Evolutionary conservation across 768 basidiomycete species (phyloP).

Genomic region (Suillus occidentalis): DNA sequence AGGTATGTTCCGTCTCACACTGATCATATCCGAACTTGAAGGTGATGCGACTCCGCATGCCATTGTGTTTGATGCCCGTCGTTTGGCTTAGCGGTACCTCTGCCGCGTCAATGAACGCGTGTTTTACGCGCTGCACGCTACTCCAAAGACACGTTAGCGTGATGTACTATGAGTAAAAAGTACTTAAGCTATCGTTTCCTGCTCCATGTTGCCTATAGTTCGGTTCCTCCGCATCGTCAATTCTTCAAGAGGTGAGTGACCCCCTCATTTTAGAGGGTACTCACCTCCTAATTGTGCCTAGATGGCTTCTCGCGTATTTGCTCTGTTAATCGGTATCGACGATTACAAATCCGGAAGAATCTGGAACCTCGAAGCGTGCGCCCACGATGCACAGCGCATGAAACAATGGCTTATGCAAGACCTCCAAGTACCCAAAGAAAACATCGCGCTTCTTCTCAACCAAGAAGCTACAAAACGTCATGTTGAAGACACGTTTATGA

Average conservation of each 20-base stretch:
- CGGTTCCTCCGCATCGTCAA: slow-evolving; percentile 12
- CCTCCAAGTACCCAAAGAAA: slow-evolving; percentile 56
- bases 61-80: slow-evolving; percentile 5
- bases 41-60: background rate
- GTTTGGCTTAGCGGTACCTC: slow-evolving; percentile 7
- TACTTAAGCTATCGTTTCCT: slow-evolving; percentile 4
- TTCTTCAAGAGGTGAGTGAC: slow-evolving; percentile 14
- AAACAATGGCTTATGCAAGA: slow-evolving; percentile 56
- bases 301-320: slow-evolving; percentile 55
- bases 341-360: slow-evolving; percentile 62
- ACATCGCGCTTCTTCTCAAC: slow-evolving; percentile 58
- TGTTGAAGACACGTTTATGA: slow-evolving; percentile 62
- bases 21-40: slow-evolving; percentile 1
- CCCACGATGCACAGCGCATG: slow-evolving; percentile 61
- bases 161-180: background rate
- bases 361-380: slow-evolving; percentile 67
- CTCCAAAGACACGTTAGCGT: background rate
- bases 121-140: background rate
- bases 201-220: slow-evolving; percentile 5
- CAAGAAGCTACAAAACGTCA: slow-evolving; percentile 57
- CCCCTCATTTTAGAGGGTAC: background rate
- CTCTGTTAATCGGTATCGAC: slow-evolving; percentile 69
- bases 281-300: slow-evolving; percentile 17
- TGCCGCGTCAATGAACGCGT: slow-evolving; percentile 9
- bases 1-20: background rate